phyloP scores from a whole-genome alignment of 208 protist genomes.

The Trypanosoma scelopori region DNA sequence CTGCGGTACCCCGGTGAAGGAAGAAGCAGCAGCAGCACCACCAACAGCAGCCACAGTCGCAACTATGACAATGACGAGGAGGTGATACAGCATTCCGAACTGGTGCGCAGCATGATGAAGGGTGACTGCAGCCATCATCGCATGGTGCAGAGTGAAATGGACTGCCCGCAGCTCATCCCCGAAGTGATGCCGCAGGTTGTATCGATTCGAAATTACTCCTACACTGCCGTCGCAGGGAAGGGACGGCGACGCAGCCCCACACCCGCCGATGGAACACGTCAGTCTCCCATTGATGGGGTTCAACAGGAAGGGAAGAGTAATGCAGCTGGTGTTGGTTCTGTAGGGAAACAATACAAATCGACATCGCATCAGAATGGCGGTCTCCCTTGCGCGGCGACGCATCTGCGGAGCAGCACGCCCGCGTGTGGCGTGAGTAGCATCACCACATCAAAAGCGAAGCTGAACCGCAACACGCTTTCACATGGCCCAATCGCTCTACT shows the following conservation, averaged over 20 bases:
- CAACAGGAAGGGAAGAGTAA: neutral
- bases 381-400: neutral
- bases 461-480: slow-evolving; percentile 42
- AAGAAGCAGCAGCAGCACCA: neutral
- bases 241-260: neutral
- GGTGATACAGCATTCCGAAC: slow-evolving; percentile 9
- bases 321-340: neutral
- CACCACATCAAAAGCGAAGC: slow-evolving; percentile 9
- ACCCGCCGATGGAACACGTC: neutral
- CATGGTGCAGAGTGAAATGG: slow-evolving; percentile 2
- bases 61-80: slow-evolving; percentile 18
- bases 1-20: slow-evolving; percentile 10
- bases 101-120: slow-evolving; percentile 16
- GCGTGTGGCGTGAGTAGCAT: neutral
- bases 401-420: neutral
- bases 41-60: neutral
- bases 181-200: slow-evolving; percentile 54
- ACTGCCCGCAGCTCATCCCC: slow-evolving; percentile 50
- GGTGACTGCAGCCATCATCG: slow-evolving; percentile 4
- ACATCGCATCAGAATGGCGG: no score
- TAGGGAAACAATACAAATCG: no score
- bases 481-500: slow-evolving; percentile 40
- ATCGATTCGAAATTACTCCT: slow-evolving; percentile 62
- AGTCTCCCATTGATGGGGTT: neutral
- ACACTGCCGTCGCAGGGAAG: slow-evolving; percentile 18